Evolutionary conservation across 2,329 filamentous ascomycete species (phyloP), one percentile per base, ranked within the genome.

Genomic region (Botrytis fabae): DNA sequence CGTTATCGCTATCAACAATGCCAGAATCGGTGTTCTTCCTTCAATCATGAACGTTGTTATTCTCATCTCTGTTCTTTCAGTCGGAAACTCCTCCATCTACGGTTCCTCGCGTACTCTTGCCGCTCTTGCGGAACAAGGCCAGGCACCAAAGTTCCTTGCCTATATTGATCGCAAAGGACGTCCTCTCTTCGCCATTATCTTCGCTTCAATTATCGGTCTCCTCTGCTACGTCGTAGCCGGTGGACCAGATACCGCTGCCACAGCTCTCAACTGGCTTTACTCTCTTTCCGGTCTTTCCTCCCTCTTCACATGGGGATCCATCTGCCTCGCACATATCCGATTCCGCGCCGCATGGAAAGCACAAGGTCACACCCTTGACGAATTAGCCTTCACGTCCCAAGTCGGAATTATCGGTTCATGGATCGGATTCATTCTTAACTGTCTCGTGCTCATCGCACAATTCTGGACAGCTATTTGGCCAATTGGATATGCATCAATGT

Each of bases 271-370:
- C 75, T 92, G 90, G 90, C 86, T 92, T 2, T 85, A 89, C 40
- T 87, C 90, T 9, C 83, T 92, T 20, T 91, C 89, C 4, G 90
- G 88, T 71, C 85, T 92, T 2, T 86, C 87, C 20, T 85, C 88
- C 38, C 85, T 92, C 62, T 91, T 80, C 72, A 79, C 89, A 25
- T 92, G 90, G 90, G 88, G 85, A 35, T 89, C 86, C 63, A 90
- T 92, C 77, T 91, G 89, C 79, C 80, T 90, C 28, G 85, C 89
- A 3, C 91, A 93, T 78, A 91, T 93, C 78, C 89, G 91, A 32
- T 92, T 91, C 86, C 89, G 90, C 54, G 75, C 78, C 7, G 90
- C 89, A 0, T 92, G 90, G 90, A 81, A 80, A 35, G 79, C 81
- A 25, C 74, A 90, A 72, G 89, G 89, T 38, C 88, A 87, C 77